Evolutionary conservation across 1,139 yeast species (phyloP).

Genomic region (Lodderomyces margitis): DNA sequence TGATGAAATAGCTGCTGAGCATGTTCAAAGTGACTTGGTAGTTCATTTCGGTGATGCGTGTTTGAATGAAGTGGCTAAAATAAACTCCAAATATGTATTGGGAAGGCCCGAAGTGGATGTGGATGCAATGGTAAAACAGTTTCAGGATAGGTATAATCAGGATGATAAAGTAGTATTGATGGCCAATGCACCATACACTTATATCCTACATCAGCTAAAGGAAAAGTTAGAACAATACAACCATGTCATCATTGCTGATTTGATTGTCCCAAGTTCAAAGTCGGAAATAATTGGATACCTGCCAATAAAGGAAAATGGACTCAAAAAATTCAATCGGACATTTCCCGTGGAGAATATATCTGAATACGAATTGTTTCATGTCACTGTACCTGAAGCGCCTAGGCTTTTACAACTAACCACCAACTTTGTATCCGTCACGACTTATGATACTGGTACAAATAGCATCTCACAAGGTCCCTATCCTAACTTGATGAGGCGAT

Average conservation of each 20-base stretch:
- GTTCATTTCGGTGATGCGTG: constrained; percentile 97
- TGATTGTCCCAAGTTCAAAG: constrained; percentile 27
- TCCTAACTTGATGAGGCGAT: constrained; percentile 79
- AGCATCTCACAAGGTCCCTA: constrained; percentile 53
- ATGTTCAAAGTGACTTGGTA: constrained; percentile 79
- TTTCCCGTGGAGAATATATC: constrained; percentile 25
- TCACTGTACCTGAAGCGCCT: constrained; percentile 76
- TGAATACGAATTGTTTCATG: constrained; percentile 60
- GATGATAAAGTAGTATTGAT: constrained; percentile 49
- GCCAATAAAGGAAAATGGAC: constrained; percentile 14
- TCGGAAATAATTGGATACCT: constrained; percentile 45
- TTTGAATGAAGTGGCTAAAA: constrained; percentile 67
- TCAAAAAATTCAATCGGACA: constrained; percentile 10
- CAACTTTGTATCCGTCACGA: constrained; percentile 51
- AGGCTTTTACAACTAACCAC: constrained; percentile 74
- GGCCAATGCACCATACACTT: constrained; percentile 66
- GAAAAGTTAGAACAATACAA: constrained; percentile 34
- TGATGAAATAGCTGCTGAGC: constrained; percentile 96
- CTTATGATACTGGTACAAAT: constrained; percentile 41
- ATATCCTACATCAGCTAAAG: constrained; percentile 36
- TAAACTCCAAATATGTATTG: constrained; percentile 75
- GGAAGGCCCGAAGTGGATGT: constrained; percentile 60
- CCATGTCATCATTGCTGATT: constrained; percentile 50
- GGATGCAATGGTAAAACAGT: constrained; percentile 28
- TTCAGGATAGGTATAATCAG: constrained; percentile 35